Evolutionary conservation across 140 eudicot species (phyloP).

Genomic region (Oenanthe javanica): DNA sequence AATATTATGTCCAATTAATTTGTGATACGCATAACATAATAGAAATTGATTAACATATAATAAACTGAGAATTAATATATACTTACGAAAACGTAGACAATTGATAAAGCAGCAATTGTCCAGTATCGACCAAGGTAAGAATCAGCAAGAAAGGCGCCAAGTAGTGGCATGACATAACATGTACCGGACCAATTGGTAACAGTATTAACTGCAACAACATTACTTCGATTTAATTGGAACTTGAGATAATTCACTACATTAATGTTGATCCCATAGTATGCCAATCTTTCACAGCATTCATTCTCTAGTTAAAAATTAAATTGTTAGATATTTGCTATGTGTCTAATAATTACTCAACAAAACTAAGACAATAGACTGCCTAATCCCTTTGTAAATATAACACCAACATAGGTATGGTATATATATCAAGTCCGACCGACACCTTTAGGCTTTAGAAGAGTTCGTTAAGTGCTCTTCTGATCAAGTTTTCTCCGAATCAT

Average conservation of each 20-base stretch:
- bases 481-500: neutral
- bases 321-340: neutral
- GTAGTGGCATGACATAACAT: conserved; percentile 40
- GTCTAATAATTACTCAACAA: neutral
- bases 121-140: too few species aligned
- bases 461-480: too few species aligned
- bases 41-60: neutral
- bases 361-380: too few species aligned
- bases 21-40: neutral
- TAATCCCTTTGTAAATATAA: too few species aligned
- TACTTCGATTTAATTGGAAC: conserved; percentile 25
- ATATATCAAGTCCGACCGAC: too few species aligned
- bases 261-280: conserved; percentile 53
- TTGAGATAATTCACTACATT: conserved; percentile 44
- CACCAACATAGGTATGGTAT: too few species aligned
- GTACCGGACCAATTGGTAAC: conserved; percentile 52
- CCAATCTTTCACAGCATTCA: conserved; percentile 58
- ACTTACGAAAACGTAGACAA: conserved; percentile 42
- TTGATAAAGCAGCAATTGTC: conserved; percentile 43
- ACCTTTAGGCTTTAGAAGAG: too few species aligned
- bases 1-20: neutral
- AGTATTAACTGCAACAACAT: conserved; percentile 29
- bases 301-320: conserved; percentile 23
- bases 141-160: too few species aligned
- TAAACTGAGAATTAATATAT: neutral